Evolutionary conservation across 768 basidiomycete genomes (phyloP).

Genomic region (Mycena alexandri): DNA sequence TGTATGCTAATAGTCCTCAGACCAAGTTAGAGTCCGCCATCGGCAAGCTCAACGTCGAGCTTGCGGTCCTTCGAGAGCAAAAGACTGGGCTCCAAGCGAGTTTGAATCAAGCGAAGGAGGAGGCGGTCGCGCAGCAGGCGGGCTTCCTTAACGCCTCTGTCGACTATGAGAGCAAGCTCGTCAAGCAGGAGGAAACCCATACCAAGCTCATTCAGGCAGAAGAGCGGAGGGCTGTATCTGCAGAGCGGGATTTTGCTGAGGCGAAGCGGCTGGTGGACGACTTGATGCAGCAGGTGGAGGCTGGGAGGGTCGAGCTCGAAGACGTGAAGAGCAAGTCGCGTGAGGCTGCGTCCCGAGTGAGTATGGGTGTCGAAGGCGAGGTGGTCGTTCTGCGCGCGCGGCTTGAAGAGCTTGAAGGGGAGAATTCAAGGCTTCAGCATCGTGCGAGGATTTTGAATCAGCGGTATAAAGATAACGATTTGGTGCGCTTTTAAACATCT

Average conservation of each 20-base stretch:
- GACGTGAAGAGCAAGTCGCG: constrained; percentile 29
- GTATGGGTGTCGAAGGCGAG: constrained; percentile 21
- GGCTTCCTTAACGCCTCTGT: constrained; percentile 30
- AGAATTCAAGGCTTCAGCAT: constrained; percentile 44
- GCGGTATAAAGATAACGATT: constrained; percentile 59
- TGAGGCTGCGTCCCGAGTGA: constrained; percentile 30
- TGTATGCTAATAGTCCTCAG: constrained; percentile 24
- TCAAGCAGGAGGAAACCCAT: constrained; percentile 40
- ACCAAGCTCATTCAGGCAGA: constrained; percentile 41
- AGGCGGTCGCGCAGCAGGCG: constrained; percentile 40
- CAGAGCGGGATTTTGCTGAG: constrained; percentile 44
- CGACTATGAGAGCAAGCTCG: constrained; percentile 46
- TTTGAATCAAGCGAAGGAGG: constrained; percentile 45
- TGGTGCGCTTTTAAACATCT: constrained; percentile 52
- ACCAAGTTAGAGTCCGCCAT: constrained; percentile 47
- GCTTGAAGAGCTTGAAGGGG: constrained; percentile 36
- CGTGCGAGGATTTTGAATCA: constrained; percentile 46
- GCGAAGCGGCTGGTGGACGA: constrained; percentile 37
- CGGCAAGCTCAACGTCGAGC: constrained; percentile 52
- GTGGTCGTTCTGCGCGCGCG: constrained; percentile 33
- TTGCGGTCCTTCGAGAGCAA: constrained; percentile 57
- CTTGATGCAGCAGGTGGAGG: constrained; percentile 33
- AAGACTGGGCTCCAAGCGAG: constrained; percentile 46
- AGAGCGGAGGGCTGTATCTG: constrained; percentile 42
- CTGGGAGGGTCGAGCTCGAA: constrained; percentile 25